Evolutionary conservation across 179 eudicot species (phyloP), one percentile per base, ranked within the genome.

Genomic region (Spergularia azorica): DNA sequence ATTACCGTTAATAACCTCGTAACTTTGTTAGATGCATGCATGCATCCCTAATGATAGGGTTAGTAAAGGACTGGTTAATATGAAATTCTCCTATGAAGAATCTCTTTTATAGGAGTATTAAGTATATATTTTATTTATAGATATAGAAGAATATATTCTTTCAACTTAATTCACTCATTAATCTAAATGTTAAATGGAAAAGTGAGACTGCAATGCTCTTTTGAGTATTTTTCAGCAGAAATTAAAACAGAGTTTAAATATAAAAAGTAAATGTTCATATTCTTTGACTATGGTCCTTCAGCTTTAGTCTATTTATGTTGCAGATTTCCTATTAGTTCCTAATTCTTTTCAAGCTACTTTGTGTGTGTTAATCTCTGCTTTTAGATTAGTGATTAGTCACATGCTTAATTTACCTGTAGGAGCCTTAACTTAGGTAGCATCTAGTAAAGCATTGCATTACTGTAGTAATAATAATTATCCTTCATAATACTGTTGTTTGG

Each of bases 81-180:
- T 20, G 12, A 20, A 6, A 17, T 60, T 5, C 63, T 60, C 11
- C 13, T 60, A 2, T 32, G 2, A 60, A 18, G 63, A 60, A 5
- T 60, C 63, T 60, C 6, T 60, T 46, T 60, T 6, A 32, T 15
- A n/a, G 15, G 20, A 55, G 13, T 26, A 36, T 56, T 10, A 41
- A 12, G 36, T 39, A 60, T 26, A 60, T 17, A 36, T 39, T 39
- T 14, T 67, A 43, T 43, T 41, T 43, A 3, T 43, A 21, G 55
- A 48, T 21, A 57, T 46, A 36, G 17, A 69, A 48, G 70, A 60
- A 59, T 36, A 70, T 43, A 61, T 69, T 59, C 79, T 67, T 39
- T 8, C 17, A 43, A 20, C 5, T 17, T 9, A 12, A 62, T 3
- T 15, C 9, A 46, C 0, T 46, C 50, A 46, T 46, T 6, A 6